Evolutionary conservation across 805 yeast genomes (phyloP), one percentile per base, ranked within the genome.

Genomic region (Pichia heedii): DNA sequence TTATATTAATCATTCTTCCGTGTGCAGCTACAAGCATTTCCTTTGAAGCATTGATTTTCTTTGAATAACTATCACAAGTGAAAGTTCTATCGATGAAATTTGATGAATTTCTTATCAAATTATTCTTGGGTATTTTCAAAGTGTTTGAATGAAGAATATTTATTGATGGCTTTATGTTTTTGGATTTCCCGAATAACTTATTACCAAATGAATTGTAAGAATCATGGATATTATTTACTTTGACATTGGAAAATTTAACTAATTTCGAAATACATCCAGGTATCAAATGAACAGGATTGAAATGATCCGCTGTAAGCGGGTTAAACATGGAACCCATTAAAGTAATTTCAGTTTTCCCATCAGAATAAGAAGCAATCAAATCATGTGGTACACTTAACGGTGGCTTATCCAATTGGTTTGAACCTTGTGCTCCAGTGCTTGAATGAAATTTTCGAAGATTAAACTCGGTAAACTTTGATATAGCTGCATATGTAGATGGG

Each of bases 241-340:
- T 7, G 12, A 33, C 3, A 24, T 33, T 30, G 9, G 40, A 36
- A 59, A 59, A 55, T 26, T 50, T 49, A 8, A 58, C 54, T 8
- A 61, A 53, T 7, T 42, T 36, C 3, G 61, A 51, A 11, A 70
- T 46, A 49, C 81, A 76, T 0, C 83, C 80, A 0, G 81, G 80
- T 18, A 71, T 75, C 42, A 76, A 57, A 50, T 71, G 76, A 19
- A 76, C 77, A 22, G 67, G 61, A 42, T 67, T 66, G 52, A 71
- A 76, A 2, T 76, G 73, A 52, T 77, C 83, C 5, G 77, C 70
- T 35, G 59, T 47, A 42, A 77, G 56, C 0, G 81, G 77, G 46
- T 74, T 76, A 24, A 76, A 66, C 37, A 67, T 67, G 36, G 80
- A 77, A 0, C 80, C 83, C 19, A 76, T 64, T 22, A 69, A 67